These are phyloP conservation scores for Hypoxylon sp. DNA, from an alignment of 2,329 filamentous ascomycete genomes.

Conservation along the genomic window DNA sequence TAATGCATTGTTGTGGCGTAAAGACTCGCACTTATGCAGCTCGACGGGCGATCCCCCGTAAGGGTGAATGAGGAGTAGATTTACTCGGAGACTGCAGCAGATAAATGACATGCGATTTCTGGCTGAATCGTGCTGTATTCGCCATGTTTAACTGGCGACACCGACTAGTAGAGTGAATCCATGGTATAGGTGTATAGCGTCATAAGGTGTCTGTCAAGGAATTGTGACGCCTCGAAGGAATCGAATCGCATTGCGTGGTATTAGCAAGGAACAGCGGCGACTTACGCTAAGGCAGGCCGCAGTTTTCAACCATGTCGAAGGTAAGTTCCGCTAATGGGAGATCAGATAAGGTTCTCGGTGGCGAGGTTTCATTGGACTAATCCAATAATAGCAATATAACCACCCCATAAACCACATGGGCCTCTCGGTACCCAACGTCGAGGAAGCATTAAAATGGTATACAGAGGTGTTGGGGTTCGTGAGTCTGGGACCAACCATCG, in stretches of 20 bases:
- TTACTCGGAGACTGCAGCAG: background rate
- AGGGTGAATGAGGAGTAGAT: background rate
- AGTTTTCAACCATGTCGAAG: background rate
- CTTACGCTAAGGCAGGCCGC: background rate
- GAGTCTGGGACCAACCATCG: slow-evolving; percentile 2
- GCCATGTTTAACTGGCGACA: background rate
- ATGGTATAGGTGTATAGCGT: background rate
- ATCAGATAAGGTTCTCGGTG: slow-evolving; percentile 3
- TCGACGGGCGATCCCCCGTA: background rate
- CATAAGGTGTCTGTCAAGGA: background rate
- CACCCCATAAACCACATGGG: background rate
- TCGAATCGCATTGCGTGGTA: background rate
- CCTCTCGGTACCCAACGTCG: background rate
- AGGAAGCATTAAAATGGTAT: background rate
- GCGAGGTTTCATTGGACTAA: background rate
- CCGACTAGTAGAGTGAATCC: background rate
- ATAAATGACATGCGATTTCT: background rate
- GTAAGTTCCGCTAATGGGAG: background rate
- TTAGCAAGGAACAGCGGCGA: background rate
- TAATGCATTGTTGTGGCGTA: background rate
- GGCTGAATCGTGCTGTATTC: background rate
- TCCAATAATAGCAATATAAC: background rate
- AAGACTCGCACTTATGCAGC: background rate
- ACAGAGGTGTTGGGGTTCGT: background rate
- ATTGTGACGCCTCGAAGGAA: background rate